Evolutionary conservation across 768 basidiomycete species (phyloP), one percentile per base, ranked within the genome.

Genomic region (Amanita phalloides): DNA sequence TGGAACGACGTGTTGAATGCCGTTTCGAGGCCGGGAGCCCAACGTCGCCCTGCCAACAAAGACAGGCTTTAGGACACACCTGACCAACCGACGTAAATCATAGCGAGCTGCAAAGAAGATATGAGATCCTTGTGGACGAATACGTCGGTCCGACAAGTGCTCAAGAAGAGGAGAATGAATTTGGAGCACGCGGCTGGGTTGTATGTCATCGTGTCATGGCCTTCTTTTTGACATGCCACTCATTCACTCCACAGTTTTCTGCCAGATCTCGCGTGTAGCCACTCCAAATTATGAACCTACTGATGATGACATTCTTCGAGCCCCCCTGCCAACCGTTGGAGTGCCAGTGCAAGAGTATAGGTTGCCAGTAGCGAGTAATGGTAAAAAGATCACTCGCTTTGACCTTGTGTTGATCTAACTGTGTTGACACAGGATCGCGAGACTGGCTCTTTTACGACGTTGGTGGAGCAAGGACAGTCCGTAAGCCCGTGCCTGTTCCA

Each of bases 391-490:
- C 9, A 6, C 9, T 6, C 11, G 6, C 3, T 37, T 28, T 21
- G n/a, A 39, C 28, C 5, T 43, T 32, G 10, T 26, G 1, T 21
- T 21, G 14, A 41, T 10, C n/a, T 3, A 8, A 5, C 14, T 13
- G 2, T 30, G 11, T 17, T 42, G 57, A 51, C 30, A 39, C 51
- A 28, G 66, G 69, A 44, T 66, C 64, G 26, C 72, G 71, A 1
- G 82, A 84, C 50, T 85, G 82, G 82, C 67, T 78, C 38, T 67
- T 86, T 48, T 84, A 82, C 56, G 84, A 85, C 56, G 84, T 86
- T 1, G 84, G 84, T 11, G 84, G 84, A 4, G 76, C 77, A 21
- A 70, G 82, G 53, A 77, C 76, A 8, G 64, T 89, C 66, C 78
- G 86, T 62, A 71, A 66, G 57, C 79, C 67, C 0, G 3, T 64